These are phyloP conservation scores for Thymus mandschuricus DNA, from an alignment of 257 asterid genomes.

Conservation along the genomic window DNA sequence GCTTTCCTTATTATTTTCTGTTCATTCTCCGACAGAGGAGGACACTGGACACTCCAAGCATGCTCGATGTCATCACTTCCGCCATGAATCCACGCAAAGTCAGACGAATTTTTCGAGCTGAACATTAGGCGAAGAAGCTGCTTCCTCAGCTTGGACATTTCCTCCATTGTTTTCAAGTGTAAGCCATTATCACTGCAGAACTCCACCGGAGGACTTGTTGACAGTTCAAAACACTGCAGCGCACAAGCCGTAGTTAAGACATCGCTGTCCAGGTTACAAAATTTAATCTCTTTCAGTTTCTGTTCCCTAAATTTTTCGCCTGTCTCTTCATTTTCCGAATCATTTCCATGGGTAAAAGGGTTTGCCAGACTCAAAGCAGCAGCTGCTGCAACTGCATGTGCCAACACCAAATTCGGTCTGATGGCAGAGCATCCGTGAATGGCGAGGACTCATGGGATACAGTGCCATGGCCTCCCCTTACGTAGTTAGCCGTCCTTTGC, in stretches of 20 bases:
- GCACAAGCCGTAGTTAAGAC: slow-evolving; percentile 69
- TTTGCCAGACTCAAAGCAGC: slow-evolving; percentile 83
- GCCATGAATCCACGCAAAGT: slow-evolving; percentile 74
- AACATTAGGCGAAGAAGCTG: slow-evolving; percentile 80
- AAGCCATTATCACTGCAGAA: slow-evolving; percentile 62
- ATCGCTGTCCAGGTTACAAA: slow-evolving; percentile 76
- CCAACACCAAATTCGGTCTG: slow-evolving; percentile 71
- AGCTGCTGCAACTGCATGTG: slow-evolving; percentile 81
- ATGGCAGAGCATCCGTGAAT: slow-evolving; percentile 76
- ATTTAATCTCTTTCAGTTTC: slow-evolving; percentile 64
- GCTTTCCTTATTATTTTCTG: slow-evolving; percentile 82
- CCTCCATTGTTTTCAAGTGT: slow-evolving; percentile 87
- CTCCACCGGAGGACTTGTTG: slow-evolving; percentile 41
- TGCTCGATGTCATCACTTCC: slow-evolving; percentile 59
- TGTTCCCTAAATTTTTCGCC: slow-evolving; percentile 55
- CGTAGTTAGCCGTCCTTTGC: slow-evolving; percentile 63
- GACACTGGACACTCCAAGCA: slow-evolving; percentile 60
- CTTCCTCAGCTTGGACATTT: slow-evolving; percentile 90
- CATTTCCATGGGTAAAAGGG: slow-evolving; percentile 53
- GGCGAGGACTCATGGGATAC: slow-evolving; percentile 95
- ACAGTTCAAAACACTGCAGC: slow-evolving; percentile 76
- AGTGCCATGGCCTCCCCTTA: slow-evolving; percentile 92
- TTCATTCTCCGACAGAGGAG: slow-evolving; percentile 63
- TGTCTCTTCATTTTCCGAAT: slow-evolving; percentile 38
- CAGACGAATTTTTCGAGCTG: slow-evolving; percentile 41